These are phyloP conservation scores for Candida sakaeoensis DNA, from an alignment of 805 yeast genomes.

Conservation along the genomic window DNA sequence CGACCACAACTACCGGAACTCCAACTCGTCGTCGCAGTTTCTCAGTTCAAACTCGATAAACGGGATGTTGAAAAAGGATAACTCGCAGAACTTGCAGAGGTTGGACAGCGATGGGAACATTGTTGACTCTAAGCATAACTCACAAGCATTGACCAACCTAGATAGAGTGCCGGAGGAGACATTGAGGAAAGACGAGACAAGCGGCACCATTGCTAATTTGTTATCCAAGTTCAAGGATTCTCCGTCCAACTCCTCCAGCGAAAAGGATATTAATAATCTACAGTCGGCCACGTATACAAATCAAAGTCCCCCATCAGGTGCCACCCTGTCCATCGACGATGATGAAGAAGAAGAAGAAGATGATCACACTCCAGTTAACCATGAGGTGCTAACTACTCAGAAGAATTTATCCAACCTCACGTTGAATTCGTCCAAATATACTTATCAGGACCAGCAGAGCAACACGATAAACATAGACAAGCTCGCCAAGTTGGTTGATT, in stretches of 20 bases:
- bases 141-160: slow-evolving; percentile 15
- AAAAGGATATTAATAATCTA: not conserved
- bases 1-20: slow-evolving; percentile 37
- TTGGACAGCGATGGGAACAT: slow-evolving; percentile 45
- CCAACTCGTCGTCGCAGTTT: slow-evolving; percentile 24
- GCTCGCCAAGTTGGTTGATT: slow-evolving; percentile 44
- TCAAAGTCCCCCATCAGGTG: slow-evolving; percentile 4
- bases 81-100: slow-evolving; percentile 35
- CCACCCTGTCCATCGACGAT: too few species aligned
- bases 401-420: slow-evolving; percentile 21
- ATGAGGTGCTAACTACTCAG: slow-evolving; percentile 3
- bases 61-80: slow-evolving; percentile 23
- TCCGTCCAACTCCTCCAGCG: slow-evolving; percentile 1
- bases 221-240: slow-evolving; percentile 5
- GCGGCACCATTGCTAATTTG: slow-evolving; percentile 6
- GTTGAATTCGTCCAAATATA: slow-evolving; percentile 12
- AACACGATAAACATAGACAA: not conserved
- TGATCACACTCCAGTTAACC: slow-evolving; percentile 13
- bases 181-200: slow-evolving; percentile 6
- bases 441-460: slow-evolving; percentile 6
- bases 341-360: not conserved
- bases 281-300: not conserved
- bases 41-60: slow-evolving; percentile 24
- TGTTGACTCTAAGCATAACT: slow-evolving; percentile 16
- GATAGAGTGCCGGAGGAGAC: slow-evolving; percentile 28